Base-by-base conservation (phyloP, 2,329 filamentous ascomycete genomes). In the Elsinoe arachidis region DNA sequence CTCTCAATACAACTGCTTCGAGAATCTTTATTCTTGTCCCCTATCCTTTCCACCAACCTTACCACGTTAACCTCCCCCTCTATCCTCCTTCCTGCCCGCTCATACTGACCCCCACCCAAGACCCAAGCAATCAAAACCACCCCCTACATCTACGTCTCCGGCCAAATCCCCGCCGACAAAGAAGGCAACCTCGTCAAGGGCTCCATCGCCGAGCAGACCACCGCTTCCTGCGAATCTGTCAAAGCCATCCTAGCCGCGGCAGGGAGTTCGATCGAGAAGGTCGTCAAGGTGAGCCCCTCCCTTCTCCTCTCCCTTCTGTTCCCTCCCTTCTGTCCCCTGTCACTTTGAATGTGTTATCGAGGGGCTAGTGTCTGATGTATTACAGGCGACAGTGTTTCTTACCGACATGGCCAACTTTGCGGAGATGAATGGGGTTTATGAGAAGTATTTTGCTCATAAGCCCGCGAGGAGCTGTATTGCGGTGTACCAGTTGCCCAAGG, bases 351-450 rank as follows among this genome's bases (percentile, higher is more conserved):
- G 9, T 30, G 26, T 26, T 35, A 9, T 7, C 7, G 21, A 49
- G 21, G 15, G 49, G 17, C 6, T 15, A 5, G 34, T 14, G 3
- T 23, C 46, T 46, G 17, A 56, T 34, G 26, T 12, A 21, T 12
- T 51, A 9, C 54, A 76, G 74, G 70, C 72, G 65, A 78, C 73
- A 55, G 86, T 96, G 69, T 97, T 96, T 80, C 76, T 97, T 61
- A 86, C 87, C 53, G 87, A 95, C 73, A 97, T 97, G 92, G 82
- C 80, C 62, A 80, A 93, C 74, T 97, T 97, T 69, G 84, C 81
- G 52, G 83, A 84, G 70, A 90, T 95, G 87, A 95, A 96, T 74
- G 79, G 79, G 63, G 86, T 88, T 68, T 95, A 93, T 72, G 86
- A 85, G 72, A 85, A 90, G 74, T 62, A 62, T 55, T 91, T 88